These are phyloP conservation scores for Talaromyces pinophilus DNA, from an alignment of 2,329 filamentous ascomycete species.

Conservation along the genomic window DNA sequence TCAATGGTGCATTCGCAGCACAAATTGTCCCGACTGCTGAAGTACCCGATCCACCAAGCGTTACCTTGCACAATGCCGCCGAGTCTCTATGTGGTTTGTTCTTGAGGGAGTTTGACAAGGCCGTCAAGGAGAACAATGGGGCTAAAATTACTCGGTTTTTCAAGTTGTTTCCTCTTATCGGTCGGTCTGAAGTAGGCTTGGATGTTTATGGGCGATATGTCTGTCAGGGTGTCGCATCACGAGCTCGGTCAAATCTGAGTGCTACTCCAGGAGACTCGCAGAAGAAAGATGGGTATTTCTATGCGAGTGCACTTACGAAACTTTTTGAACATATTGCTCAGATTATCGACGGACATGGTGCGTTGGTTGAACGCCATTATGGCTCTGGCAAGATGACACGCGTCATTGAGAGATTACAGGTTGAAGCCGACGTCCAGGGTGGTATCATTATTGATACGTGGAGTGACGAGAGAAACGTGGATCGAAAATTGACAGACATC, in stretches of 20 bases:
- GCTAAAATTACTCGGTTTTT: conserved; percentile 93
- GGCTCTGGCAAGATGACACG: conserved; percentile 89
- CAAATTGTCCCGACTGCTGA: conserved; percentile 93
- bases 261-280: conserved; percentile 62
- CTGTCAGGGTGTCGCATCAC: conserved; percentile 86
- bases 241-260: conserved; percentile 78
- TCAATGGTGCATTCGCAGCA: conserved; percentile 82
- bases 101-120: conserved; percentile 90
- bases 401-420: conserved; percentile 88
- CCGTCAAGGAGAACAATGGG: conserved; percentile 81
- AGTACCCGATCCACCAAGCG: conserved; percentile 84
- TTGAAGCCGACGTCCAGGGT: conserved; percentile 93
- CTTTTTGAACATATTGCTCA: conserved; percentile 97
- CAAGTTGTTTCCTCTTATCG: conserved; percentile 94
- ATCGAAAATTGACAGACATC: conserved; percentile 86
- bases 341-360: conserved; percentile 89
- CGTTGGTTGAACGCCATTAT: conserved; percentile 90
- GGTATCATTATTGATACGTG: conserved; percentile 95
- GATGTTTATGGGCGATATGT: conserved; percentile 97
- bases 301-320: conserved; percentile 84
- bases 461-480: conserved; percentile 83
- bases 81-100: conserved; percentile 90
- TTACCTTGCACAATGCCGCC: conserved; percentile 82
- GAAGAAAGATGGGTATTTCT: conserved; percentile 80
- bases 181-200: conserved; percentile 80